phyloP scores from a whole-genome alignment of 2,329 filamentous ascomycete species.

The Fusarium armeniacum region DNA sequence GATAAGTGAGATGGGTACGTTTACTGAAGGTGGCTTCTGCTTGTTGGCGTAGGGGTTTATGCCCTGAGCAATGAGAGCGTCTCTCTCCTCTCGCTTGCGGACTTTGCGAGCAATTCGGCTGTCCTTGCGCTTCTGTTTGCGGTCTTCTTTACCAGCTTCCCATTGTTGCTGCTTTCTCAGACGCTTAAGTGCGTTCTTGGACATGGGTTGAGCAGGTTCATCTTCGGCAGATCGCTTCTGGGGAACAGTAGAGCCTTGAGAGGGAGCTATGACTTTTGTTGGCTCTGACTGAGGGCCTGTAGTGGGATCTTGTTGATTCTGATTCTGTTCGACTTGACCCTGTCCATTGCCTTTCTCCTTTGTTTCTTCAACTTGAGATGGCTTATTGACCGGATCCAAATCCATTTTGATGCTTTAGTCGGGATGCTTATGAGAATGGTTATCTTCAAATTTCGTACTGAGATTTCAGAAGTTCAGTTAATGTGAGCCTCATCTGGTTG shows the following conservation, averaged over 20 bases:
- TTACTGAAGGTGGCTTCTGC: conserved; percentile 58
- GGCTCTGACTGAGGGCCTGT: neutral
- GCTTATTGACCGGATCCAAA: neutral
- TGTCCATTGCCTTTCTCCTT: neutral
- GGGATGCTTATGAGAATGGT: neutral
- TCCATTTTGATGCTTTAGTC: neutral
- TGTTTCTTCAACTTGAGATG: neutral
- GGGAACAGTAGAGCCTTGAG: conserved; percentile 11
- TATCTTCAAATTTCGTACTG: neutral
- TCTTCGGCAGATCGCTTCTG: conserved; percentile 21
- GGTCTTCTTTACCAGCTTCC: conserved; percentile 77
- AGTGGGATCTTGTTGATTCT: neutral
- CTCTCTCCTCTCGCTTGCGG: conserved; percentile 65
- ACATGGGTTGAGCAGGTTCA: conserved; percentile 62
- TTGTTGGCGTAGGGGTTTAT: conserved; percentile 57
- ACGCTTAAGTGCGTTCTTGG: conserved; percentile 90
- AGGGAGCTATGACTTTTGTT: neutral
- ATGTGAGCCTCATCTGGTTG: neutral
- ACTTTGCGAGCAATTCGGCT: conserved; percentile 64
- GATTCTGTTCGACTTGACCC: neutral
- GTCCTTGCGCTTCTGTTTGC: conserved; percentile 68
- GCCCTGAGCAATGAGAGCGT: conserved; percentile 64
- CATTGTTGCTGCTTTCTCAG: conserved; percentile 78
- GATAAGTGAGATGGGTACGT: conserved; percentile 83
- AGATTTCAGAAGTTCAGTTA: neutral